Percentiles rank a stretch among this genome's conserved stretches.
phyloP scores from a whole-genome alignment of 495 filamentous ascomycete species.

The Friedmanniomyces endolithicus region DNA sequence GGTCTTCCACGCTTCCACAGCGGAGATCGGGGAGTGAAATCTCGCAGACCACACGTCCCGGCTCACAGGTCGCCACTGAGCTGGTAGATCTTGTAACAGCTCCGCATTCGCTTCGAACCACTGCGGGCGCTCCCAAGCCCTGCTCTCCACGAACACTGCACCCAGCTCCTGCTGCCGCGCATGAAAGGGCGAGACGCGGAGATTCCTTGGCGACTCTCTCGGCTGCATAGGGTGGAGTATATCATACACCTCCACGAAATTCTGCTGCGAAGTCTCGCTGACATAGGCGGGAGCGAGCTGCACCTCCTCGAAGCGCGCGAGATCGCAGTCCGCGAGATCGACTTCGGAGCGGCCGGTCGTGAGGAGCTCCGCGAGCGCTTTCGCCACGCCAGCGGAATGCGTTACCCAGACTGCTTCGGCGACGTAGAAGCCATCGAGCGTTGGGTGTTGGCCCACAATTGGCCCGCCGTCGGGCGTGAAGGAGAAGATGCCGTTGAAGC shows the following conservation, averaged over 20 bases:
- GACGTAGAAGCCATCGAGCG: conserved; percentile 40
- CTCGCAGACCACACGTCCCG: conserved; percentile 37
- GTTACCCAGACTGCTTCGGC: conserved; percentile 46
- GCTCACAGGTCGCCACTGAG: conserved; percentile 34
- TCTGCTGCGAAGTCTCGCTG: conserved; percentile 38
- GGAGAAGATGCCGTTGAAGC: conserved; percentile 43
- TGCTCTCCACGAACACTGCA: conserved; percentile 38
- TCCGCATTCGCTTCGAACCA: conserved; percentile 40
- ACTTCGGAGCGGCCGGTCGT: conserved; percentile 36
- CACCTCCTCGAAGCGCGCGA: conserved; percentile 40
- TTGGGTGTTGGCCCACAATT: conserved; percentile 36
- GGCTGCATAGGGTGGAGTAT: conserved; percentile 41
- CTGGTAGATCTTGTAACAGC: conserved; percentile 33
- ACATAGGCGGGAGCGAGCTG: conserved; percentile 36
- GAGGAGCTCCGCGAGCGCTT: conserved; percentile 38
- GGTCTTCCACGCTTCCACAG: conserved; percentile 42
- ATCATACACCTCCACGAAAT: conserved; percentile 43
- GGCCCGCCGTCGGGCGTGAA: conserved; percentile 43
- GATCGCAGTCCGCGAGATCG: conserved; percentile 38
- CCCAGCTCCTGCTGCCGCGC: conserved; percentile 36
- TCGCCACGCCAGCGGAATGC: conserved; percentile 42
- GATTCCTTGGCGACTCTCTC: conserved; percentile 35
- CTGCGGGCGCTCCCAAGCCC: conserved; percentile 41
- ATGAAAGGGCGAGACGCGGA: conserved; percentile 38
- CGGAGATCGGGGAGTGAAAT: conserved; percentile 38